Percentiles rank a stretch among this genome's conserved stretches.
Conservation (phyloP, 2,329 filamentous ascomycete genomes). For the Monilinia laxa region DNA sequence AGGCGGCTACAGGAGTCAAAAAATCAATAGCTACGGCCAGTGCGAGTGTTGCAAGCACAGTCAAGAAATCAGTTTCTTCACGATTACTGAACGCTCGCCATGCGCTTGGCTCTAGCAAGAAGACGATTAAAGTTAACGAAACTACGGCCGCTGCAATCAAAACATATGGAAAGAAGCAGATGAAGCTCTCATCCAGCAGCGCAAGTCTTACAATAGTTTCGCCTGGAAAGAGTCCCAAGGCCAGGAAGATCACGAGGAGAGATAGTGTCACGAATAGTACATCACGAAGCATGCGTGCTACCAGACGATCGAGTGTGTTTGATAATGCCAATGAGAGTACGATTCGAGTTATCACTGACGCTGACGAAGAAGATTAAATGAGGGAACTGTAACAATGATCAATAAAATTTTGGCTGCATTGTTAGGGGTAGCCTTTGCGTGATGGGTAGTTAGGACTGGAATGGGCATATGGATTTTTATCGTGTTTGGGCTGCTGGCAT, state of each 20-base stretch:
- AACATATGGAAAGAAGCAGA: constrained; percentile 33
- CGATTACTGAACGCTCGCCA: constrained; percentile 32
- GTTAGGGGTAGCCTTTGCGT: constrained; percentile 3
- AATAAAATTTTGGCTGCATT: constrained; percentile 16
- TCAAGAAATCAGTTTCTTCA: constrained; percentile 45
- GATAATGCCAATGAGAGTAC: constrained; percentile 28
- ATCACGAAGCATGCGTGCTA: constrained; percentile 28
- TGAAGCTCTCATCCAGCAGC: constrained; percentile 31
- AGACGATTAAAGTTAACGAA: constrained; percentile 26
- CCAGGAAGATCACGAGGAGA: constrained; percentile 22
- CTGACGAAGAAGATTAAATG: constrained; percentile 19
- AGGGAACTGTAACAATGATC: constrained; percentile 9
- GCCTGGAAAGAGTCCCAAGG: constrained; percentile 22
- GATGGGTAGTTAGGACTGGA: constrained; percentile 23
- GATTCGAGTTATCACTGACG: constrained; percentile 31
- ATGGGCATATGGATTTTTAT: constrained; percentile 24
- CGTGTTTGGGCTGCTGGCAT: constrained; percentile 25
- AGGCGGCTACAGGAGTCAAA: constrained; percentile 43
- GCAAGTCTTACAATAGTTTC: constrained; percentile 34
- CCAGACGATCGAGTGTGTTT: constrained; percentile 9
- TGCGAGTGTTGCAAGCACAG: constrained; percentile 41
- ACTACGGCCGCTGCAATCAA: constrained; percentile 33
- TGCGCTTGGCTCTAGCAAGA: constrained; percentile 28
- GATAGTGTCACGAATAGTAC: constrained; percentile 28
- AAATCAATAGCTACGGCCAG: constrained; percentile 39